Base-by-base conservation (phyloP, 352 stramenopile genomes). In the Plasmopara muralis region DNA sequence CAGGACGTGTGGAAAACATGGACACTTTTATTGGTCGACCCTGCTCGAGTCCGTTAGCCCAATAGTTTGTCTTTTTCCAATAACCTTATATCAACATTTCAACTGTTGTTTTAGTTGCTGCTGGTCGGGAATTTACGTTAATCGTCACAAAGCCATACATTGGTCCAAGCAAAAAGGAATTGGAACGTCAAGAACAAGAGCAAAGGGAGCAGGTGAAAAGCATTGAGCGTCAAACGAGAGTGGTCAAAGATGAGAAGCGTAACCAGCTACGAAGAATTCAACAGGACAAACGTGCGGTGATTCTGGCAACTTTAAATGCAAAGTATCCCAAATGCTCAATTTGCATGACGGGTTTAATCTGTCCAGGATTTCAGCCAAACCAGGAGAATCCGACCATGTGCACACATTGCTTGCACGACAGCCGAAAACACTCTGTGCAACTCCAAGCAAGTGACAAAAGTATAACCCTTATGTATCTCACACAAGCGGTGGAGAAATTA, bases 141-240 rank as follows among this genome's bases (percentile, higher is more conserved):
- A 77, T 97, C 10, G 87, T 85, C 2, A 97, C 92, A 0, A 95
- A 95, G 56, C 88, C 92, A 7, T 97, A 97, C 64, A 82, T 96
- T n/a, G 92, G 89, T 2, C 85, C 87, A 4, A 78, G 62, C 9
- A 58, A 82, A 57, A 70, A 95, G 15, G 83, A 89, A 34, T 43
- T 89, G 2, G 77, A 80, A 30, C 65, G 62, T 9, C 59, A 57
- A 9, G 65, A 69, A 16, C 53, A 73, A 14, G 62, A 81, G 33
- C 62, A 85, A 14, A 38, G 50, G 0, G 61, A 76, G n/a, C 62
- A 78, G 43, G 15, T 49, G 0, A 58, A 77, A 15, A 82, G 79
- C 14, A 73, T 87, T 41, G 55, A 63, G 18, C 72, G 77, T 0
- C 67, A 85, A 53, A 60, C 56, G n/a, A 72, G 68, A 16, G 71